These are phyloP conservation scores for Dissophora globulifera DNA, from an alignment of 192 early-diverging fungal species.

Conservation along the genomic window DNA sequence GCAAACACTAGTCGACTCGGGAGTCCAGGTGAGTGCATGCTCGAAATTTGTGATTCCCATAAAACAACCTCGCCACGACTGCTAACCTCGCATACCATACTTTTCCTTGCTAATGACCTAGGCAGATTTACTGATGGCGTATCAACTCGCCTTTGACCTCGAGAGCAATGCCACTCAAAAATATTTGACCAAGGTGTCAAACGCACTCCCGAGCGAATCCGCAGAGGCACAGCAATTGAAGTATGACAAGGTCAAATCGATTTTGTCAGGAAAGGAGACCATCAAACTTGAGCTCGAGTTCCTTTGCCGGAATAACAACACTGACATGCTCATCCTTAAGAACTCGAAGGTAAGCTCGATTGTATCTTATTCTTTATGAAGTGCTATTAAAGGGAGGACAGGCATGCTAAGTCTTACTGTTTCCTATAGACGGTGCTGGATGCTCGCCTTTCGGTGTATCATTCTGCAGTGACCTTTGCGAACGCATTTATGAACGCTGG, in stretches of 20 bases:
- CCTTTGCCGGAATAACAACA: conserved; percentile 94
- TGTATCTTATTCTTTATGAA: conserved; percentile 57
- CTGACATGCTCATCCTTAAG: conserved; percentile 96
- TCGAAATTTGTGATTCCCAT: background rate
- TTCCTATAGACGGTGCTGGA: conserved; percentile 81
- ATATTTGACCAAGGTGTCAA: conserved; percentile 85
- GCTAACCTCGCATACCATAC: background rate
- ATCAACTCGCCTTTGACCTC: conserved; percentile 98
- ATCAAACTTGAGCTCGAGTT: conserved; percentile 96
- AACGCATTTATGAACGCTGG: conserved; percentile 99
- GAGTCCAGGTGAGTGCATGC: conserved; percentile 60
- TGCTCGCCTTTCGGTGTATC: conserved; percentile 90
- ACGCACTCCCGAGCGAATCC: conserved; percentile 62
- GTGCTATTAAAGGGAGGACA: conserved; percentile 61
- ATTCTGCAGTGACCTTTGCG: conserved; percentile 94
- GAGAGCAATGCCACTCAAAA: conserved; percentile 97
- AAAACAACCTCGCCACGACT: too few species aligned
- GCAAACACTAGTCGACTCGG: conserved; percentile 68
- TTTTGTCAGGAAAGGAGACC: conserved; percentile 90
- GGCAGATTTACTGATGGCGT: conserved; percentile 81
- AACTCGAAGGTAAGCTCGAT: conserved; percentile 74
- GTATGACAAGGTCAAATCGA: conserved; percentile 74
- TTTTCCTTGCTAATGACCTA: conserved; percentile 2
- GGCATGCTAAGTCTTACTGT: background rate
- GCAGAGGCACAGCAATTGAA: conserved; percentile 39